Conservation (phyloP, 164 flowering plant species). For the Paratinospora sagittata region DNA sequence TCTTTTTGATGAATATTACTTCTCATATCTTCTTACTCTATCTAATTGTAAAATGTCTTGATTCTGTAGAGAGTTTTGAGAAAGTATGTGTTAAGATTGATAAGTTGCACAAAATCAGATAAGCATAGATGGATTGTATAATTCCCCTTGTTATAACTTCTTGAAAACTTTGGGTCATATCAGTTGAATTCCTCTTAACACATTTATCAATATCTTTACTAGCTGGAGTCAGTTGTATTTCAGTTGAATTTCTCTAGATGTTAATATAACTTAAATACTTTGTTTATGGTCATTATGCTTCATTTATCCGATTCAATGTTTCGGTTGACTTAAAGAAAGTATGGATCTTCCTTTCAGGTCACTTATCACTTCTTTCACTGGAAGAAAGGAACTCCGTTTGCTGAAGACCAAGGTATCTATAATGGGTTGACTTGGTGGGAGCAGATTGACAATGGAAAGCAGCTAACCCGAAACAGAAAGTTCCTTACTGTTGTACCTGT, state of each 20-base stretch:
- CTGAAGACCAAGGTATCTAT: conserved; percentile 71
- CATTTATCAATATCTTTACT: not conserved
- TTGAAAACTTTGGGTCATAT: not conserved
- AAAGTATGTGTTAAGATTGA: no score
- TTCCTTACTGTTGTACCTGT: conserved; percentile 65
- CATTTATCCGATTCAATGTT: not conserved
- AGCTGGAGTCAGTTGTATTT: not conserved
- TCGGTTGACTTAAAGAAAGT: not conserved
- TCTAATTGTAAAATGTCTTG: no score
- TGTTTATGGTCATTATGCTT: not conserved
- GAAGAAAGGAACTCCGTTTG: conserved; percentile 76
- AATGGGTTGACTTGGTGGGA: conserved; percentile 81
- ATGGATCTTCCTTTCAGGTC: conserved; percentile 34
- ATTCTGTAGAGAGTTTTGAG: no score
- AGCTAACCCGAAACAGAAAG: conserved; percentile 67
- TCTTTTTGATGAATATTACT: no score
- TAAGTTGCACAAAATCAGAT: no score
- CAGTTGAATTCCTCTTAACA: not conserved
- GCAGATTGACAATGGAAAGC: conserved; percentile 66
- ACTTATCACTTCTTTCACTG: conserved; percentile 61
- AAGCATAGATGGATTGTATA: no score
- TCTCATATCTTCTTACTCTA: no score
- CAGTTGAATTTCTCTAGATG: not conserved
- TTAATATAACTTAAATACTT: not conserved
- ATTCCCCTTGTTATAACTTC: no score